phyloP scores from a whole-genome alignment of 192 early-diverging fungal genomes.

The Mortierella claussenii region DNA sequence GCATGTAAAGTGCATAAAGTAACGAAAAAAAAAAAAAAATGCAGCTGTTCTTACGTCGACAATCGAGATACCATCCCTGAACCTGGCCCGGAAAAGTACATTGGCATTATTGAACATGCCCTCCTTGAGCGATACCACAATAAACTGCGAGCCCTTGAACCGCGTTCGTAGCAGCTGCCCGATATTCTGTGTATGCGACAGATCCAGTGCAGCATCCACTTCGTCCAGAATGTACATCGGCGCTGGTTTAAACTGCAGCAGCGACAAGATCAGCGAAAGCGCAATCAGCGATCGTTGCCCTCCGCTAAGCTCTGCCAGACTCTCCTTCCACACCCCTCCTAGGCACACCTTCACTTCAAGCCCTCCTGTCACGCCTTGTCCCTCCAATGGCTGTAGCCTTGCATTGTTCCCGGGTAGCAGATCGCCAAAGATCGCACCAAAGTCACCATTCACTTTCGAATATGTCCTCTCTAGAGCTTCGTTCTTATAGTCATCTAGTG shows the following conservation, averaged over 20 bases:
- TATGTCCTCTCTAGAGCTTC: conserved; percentile 92
- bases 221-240: conserved; percentile 99
- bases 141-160: conserved; percentile 97
- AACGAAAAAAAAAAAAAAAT: too few species aligned
- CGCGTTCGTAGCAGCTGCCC: conserved; percentile 90
- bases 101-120: conserved; percentile 99
- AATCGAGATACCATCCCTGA: conserved; percentile 93
- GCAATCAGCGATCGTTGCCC: conserved; percentile 97
- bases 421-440: conserved; percentile 96
- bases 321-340: conserved; percentile 97
- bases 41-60: conserved; percentile 88
- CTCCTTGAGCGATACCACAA: conserved; percentile 98
- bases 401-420: conserved; percentile 92
- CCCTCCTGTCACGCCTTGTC: conserved; percentile 80
- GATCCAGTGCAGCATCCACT: conserved; percentile 97
- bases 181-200: conserved; percentile 99
- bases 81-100: conserved; percentile 92
- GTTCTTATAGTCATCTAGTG: conserved; percentile 90
- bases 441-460: conserved; percentile 93
- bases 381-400: conserved; percentile 88
- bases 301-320: conserved; percentile 95
- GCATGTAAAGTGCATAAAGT: too few species aligned
- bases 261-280: conserved; percentile 92
- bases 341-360: conserved; percentile 95
- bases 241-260: conserved; percentile 98